These are phyloP conservation scores for Claviceps humidiphila DNA, from an alignment of 2,329 filamentous ascomycete species.

Conservation along the genomic window DNA sequence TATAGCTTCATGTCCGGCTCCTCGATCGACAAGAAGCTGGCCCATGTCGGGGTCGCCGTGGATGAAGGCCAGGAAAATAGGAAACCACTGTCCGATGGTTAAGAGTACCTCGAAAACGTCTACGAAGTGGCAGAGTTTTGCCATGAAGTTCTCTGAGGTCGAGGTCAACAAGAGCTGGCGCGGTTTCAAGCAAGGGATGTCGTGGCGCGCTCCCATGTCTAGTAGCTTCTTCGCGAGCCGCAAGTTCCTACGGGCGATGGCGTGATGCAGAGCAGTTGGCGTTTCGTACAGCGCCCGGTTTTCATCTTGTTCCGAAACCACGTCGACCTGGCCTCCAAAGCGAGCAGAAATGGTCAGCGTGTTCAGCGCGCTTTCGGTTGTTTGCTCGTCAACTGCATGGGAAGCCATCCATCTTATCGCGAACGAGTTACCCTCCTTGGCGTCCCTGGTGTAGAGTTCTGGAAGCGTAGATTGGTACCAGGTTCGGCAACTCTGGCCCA, in stretches of 20 bases:
- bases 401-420: slow-evolving; percentile 3
- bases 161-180: not conserved
- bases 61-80: slow-evolving; percentile 1
- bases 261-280: slow-evolving; percentile 2
- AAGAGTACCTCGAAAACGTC: not conserved
- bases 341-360: not conserved
- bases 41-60: not conserved
- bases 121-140: not conserved
- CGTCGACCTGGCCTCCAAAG: not conserved
- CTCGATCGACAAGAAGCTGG: not conserved
- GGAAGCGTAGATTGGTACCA: not conserved
- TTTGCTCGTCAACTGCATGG: not conserved
- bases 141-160: not conserved
- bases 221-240: not conserved
- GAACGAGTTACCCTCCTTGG: not conserved
- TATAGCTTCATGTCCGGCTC: not conserved
- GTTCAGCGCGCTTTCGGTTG: not conserved
- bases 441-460: not conserved
- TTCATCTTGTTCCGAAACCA: not conserved
- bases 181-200: not conserved
- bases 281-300: not conserved
- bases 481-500: not conserved
- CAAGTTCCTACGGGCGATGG: not conserved
- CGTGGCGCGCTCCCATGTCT: not conserved
- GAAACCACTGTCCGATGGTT: not conserved